Base-by-base conservation (phyloP, 345 rosid species). In the Geranium rotundifolium region DNA sequence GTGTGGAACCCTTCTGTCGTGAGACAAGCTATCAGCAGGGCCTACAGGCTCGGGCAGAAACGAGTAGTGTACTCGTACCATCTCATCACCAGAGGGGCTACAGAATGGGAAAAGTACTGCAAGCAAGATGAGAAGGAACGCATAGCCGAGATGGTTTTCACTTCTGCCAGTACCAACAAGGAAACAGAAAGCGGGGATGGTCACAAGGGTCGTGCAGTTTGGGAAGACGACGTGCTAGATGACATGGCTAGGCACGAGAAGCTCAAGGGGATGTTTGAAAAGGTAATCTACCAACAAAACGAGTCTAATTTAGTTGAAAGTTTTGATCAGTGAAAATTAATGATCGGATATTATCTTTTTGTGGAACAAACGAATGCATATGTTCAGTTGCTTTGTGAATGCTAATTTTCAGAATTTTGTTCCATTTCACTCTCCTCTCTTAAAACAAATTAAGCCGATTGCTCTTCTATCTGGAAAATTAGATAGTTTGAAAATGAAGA, bases 1-100 rank as follows among this genome's bases (percentile, higher is more conserved):
- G 82, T 80, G 17, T 89, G 95, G 96, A 92, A 92, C 69, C 98
- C 96, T 1, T 73, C 92, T 0, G 91, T 89, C 2, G 95, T 80
- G 66, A 81, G 81, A 50, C 96, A 92, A 78, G 96, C 96, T n/a
- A 84, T 89, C 60, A 75, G 89, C 46, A 81, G 91, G 0, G 95
- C 90, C 14, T 85, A 76, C 66, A 77, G 96, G 63, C 76, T 83
- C 16, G 96, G 98, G 0, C 95, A 92, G 73, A 72, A 76, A 65
- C 77, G 72, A 14, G 67, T 81, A 27, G 98, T 92, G 2, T 68
- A 81, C 68, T 63, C 77, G 5, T 92, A 89, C 69, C 93, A 84
- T 71, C 84, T 92, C 27, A 71, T 92, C 54, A 72, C 72, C 5
- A 76, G 72, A 1, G 88, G 73, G 29, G 81, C 92, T 9, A 54